phyloP scores from a whole-genome alignment of 225 moss, liverwort and hornwort species.

The Sphagnum contortum region DNA sequence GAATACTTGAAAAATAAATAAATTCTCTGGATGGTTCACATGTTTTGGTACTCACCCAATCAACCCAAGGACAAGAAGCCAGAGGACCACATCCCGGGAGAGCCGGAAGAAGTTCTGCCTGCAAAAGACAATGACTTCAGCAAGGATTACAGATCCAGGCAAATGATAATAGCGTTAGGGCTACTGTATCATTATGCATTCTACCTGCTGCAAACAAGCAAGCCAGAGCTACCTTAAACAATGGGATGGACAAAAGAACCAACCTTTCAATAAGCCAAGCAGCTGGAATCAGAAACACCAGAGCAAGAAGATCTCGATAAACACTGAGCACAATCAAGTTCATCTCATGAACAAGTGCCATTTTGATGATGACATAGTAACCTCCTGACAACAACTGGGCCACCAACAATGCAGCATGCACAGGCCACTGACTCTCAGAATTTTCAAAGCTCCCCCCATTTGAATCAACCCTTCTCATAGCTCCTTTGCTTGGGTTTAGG shows the following conservation, averaged over 20 bases:
- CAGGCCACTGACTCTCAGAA: conserved; percentile 29
- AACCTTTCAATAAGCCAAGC: conserved; percentile 68
- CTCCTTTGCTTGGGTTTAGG: background rate
- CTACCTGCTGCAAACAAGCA: background rate
- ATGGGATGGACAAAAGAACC: background rate
- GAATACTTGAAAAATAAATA: background rate
- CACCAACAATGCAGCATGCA: conserved; percentile 47
- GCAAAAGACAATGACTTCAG: conserved; percentile 11
- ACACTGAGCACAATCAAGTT: conserved; percentile 49
- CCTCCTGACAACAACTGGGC: conserved; percentile 47
- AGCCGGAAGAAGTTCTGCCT: conserved; percentile 50
- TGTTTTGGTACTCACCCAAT: conserved; percentile 40
- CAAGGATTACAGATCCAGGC: background rate
- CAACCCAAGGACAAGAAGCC: conserved; percentile 55
- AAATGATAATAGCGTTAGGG: background rate
- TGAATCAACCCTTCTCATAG: conserved; percentile 10
- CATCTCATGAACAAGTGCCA: conserved; percentile 39
- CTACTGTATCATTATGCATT: background rate
- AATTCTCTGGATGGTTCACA: background rate
- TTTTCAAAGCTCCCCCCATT: conserved; percentile 5
- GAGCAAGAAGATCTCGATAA: conserved; percentile 60
- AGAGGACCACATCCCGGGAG: conserved; percentile 34
- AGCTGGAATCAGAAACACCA: conserved; percentile 53
- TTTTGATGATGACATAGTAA: conserved; percentile 46
- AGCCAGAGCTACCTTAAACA: background rate